Percentiles rank a stretch among this genome's conserved stretches.
These are phyloP conservation scores for Aureobasidium sp. DNA, from an alignment of 2,329 filamentous ascomycete genomes.

Conservation along the genomic window DNA sequence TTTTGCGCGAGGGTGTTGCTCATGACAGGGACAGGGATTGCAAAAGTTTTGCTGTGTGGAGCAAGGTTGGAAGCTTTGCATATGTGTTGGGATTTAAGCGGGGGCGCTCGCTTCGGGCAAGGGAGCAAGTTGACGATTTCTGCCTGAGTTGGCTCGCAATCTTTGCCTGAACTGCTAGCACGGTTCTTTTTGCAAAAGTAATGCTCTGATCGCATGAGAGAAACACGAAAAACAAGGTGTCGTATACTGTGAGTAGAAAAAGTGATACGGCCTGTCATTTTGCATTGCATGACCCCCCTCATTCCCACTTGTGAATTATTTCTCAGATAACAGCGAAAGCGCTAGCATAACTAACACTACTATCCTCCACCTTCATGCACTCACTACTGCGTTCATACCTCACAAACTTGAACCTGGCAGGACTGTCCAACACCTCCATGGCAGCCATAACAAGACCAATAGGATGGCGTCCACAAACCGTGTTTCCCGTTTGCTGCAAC, in stretches of 20 bases:
- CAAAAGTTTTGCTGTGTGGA: not conserved
- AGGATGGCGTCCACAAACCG: constrained; percentile 88
- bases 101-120: no score
- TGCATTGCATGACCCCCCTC: no score
- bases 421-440: constrained; percentile 51
- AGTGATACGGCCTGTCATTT: no score
- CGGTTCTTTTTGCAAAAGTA: no score
- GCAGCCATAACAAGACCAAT: constrained; percentile 91
- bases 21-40: not conserved
- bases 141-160: no score
- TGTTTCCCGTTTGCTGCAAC: constrained; percentile 69
- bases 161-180: no score
- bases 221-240: no score
- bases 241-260: no score
- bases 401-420: constrained; percentile 60
- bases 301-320: no score
- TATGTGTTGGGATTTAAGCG: not conserved
- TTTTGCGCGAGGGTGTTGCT: not conserved
- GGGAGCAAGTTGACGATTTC: no score
- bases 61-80: not conserved
- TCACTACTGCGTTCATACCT: constrained; percentile 80
- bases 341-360: constrained; percentile 91
- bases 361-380: constrained; percentile 58
- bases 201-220: no score
- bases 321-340: constrained; percentile 60